Base-by-base conservation (phyloP, 805 yeast genomes). In the Metschnikowia sp. region DNA sequence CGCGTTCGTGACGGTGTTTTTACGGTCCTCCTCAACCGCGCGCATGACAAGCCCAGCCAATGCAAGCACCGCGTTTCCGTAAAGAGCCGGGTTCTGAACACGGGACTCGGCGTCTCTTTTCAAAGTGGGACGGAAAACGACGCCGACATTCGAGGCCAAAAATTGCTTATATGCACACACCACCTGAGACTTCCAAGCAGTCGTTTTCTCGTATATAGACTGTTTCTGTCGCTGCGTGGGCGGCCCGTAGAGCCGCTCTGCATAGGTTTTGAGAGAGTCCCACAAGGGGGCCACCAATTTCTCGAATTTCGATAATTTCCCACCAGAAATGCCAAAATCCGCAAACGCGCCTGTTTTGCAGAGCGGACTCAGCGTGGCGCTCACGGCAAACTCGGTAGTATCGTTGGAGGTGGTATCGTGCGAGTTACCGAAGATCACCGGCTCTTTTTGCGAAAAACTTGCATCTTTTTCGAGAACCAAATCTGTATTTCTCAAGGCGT, bases 1-100 rank as follows among this genome's bases (percentile, higher is more conserved):
- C 12, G 80, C 70, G 9, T 76, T 74, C 3, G 75, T 74, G 2
- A 84, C 78, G 7, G 76, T 68, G 28, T 79, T 76, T 44, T 69
- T 76, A 47, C 79, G 79, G 52, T 84, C 90, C 59, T 85, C 90
- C 42, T 77, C 81, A 22, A 79, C 72, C 1, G 90, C 81, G 57
- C 79, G 81, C 6, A 81, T 64, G 15, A 83, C 67, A 46, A 84
- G 68, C 42, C 83, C 75, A 2, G 88, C 67, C 10, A 85, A 61
- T 2, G 86, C 74, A 42, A 84, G 76, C 15, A 84, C 79, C 0
- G 88, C 78, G 58, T 84, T 82, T 5, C 87, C 87, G 46, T 76
- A 70, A 44, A 74, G 69, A 5, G 69, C 78, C 0, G 88, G 82
- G 43, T 82, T 75, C n/a, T 82, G 74, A 2, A 83, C 73, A 33